phyloP scores from a whole-genome alignment of 495 filamentous ascomycete species.

The Aspergillus conjunctus region DNA sequence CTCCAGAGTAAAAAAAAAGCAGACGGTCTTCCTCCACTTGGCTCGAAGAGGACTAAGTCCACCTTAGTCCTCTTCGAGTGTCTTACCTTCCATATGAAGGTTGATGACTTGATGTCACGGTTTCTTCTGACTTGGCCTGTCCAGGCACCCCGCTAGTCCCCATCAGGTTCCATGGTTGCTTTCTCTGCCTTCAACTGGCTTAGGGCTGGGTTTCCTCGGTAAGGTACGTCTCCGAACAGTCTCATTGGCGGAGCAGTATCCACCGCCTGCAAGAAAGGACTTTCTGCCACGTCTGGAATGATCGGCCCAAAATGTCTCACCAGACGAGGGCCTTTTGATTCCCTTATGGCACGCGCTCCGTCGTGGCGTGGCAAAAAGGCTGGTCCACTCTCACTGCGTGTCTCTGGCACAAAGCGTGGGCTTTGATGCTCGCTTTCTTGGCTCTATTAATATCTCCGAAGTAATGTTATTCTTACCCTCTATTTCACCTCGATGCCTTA shows the following conservation, averaged over 20 bases:
- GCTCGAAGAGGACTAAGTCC: not conserved
- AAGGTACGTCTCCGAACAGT: not conserved
- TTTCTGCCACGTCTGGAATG: not conserved
- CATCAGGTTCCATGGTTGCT: constrained; percentile 1
- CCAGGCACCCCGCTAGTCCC: constrained; percentile 4
- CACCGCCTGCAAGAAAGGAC: not conserved
- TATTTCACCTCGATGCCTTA: not conserved
- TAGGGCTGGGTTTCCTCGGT: not conserved
- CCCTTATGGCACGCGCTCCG: not conserved
- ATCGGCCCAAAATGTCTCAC: constrained; percentile 4
- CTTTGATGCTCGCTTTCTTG: not conserved
- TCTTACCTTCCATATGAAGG: not conserved
- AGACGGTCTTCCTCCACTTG: not conserved
- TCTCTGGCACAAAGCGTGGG: not conserved
- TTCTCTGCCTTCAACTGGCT: not conserved
- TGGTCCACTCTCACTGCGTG: not conserved
- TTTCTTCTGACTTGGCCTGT: not conserved
- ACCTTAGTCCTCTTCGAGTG: not conserved
- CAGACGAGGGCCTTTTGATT: not conserved
- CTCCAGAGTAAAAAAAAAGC: not conserved
- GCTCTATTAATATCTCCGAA: not conserved
- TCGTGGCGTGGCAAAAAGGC: not conserved
- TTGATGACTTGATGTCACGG: not conserved
- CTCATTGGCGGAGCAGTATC: not conserved
- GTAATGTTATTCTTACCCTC: not conserved